Evolutionary conservation across 2,329 filamentous ascomycete genomes (phyloP).

Genomic region (Stromatinia cepivora): DNA sequence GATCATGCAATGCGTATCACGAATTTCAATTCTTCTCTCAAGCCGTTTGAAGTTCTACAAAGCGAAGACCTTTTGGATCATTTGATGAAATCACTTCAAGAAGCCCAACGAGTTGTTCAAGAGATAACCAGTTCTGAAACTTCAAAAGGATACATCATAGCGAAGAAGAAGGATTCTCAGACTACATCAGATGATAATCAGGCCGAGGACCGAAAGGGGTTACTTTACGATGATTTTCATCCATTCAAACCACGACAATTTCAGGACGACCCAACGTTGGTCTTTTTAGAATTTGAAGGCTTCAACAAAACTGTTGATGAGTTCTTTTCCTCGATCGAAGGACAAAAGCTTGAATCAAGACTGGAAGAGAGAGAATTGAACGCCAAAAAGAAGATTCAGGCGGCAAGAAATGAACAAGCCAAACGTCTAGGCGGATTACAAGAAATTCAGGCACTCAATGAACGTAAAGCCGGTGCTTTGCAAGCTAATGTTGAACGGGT

Average conservation of each 20-base stretch:
- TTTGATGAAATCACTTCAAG: constrained; percentile 66
- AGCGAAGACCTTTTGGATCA: constrained; percentile 63
- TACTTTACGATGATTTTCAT: constrained; percentile 93
- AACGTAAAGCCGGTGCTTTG: constrained; percentile 86
- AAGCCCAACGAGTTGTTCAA: constrained; percentile 69
- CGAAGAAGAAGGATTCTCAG: constrained; percentile 54
- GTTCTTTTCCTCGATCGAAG: constrained; percentile 95
- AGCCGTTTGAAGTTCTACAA: constrained; percentile 68
- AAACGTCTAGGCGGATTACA: constrained; percentile 84
- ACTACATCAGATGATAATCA: constrained; percentile 37
- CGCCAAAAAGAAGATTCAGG: constrained; percentile 81
- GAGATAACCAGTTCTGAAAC: constrained; percentile 65
- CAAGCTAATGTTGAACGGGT: constrained; percentile 88
- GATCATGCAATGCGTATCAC: constrained; percentile 78
- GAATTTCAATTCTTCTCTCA: constrained; percentile 66
- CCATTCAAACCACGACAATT: constrained; percentile 86
- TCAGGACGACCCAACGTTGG: constrained; percentile 61
- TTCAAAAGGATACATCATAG: constrained; percentile 85
- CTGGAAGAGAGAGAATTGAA: constrained; percentile 78
- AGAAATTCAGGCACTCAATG: constrained; percentile 76
- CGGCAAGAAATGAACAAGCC: constrained; percentile 79
- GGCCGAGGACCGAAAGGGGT: constrained; percentile 42
- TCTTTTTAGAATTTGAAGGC: constrained; percentile 73
- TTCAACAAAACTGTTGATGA: constrained; percentile 95
- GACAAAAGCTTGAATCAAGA: constrained; percentile 83